These are phyloP conservation scores for Magnaporthales sp. DNA, from an alignment of 2,329 filamentous ascomycete species.

Conservation along the genomic window DNA sequence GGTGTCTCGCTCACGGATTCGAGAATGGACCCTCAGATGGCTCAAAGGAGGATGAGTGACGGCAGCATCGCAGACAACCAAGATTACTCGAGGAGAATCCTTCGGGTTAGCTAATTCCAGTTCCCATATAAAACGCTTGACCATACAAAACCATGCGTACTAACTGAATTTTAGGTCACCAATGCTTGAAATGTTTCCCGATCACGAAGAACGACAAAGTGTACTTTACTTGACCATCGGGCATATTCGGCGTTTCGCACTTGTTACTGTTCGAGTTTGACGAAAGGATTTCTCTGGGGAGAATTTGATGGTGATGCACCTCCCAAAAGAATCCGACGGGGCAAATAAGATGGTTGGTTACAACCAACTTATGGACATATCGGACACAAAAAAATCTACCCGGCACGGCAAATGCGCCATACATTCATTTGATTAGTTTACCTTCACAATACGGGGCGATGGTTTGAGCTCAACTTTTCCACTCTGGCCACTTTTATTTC, in stretches of 20 bases:
- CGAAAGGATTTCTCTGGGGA: slow-evolving; percentile 13
- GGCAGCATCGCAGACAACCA: slow-evolving; percentile 96
- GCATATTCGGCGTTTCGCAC: slow-evolving; percentile 28
- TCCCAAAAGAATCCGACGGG: background rate
- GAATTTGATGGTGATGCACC: slow-evolving; percentile 9
- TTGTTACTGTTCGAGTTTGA: slow-evolving; percentile 14
- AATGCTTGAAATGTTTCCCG: slow-evolving; percentile 39
- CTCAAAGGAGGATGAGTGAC: slow-evolving; percentile 77
- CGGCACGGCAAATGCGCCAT: background rate
- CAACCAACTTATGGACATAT: background rate
- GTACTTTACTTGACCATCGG: slow-evolving; percentile 27
- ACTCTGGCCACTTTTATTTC: background rate
- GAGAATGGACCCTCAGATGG: slow-evolving; percentile 79
- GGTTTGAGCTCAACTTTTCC: background rate
- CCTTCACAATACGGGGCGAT: background rate
- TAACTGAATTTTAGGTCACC: slow-evolving; percentile 33
- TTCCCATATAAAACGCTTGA: background rate
- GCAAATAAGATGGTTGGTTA: background rate
- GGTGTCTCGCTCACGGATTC: slow-evolving; percentile 69
- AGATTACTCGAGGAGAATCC: slow-evolving; percentile 91
- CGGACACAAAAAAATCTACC: background rate
- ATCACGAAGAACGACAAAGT: slow-evolving; percentile 31
- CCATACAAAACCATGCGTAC: background rate
- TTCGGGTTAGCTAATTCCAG: slow-evolving; percentile 56
- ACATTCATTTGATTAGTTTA: background rate